These are phyloP conservation scores for Neurospora pannonica DNA, from an alignment of 495 filamentous ascomycete genomes.

Conservation along the genomic window DNA sequence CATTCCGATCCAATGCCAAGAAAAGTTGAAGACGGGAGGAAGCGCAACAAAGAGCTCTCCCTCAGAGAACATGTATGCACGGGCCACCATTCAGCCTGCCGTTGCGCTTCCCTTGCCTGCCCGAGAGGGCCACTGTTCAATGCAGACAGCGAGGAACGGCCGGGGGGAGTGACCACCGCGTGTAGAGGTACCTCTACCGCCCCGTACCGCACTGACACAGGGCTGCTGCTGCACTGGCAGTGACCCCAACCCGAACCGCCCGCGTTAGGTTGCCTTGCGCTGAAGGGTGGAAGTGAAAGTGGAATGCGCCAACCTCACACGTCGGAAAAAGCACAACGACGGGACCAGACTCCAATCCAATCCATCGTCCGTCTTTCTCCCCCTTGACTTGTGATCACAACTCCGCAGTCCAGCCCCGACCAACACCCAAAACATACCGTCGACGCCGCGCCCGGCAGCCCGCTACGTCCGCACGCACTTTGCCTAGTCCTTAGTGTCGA, in stretches of 20 bases:
- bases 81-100: background rate
- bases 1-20: background rate
- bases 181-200: background rate
- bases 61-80: background rate
- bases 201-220: background rate
- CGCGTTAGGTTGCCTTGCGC: background rate
- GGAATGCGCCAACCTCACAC: constrained; percentile 22
- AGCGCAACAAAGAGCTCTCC: background rate
- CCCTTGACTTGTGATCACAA: background rate
- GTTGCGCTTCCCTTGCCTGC: background rate
- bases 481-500: background rate
- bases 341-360: background rate
- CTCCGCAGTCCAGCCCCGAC: background rate
- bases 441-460: background rate
- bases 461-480: background rate
- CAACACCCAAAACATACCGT: background rate
- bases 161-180: background rate
- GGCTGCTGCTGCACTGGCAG: background rate
- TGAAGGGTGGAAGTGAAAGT: background rate
- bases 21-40: background rate
- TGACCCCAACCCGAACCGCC: background rate
- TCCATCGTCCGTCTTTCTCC: background rate
- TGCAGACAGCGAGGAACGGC: background rate
- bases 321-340: constrained; percentile 20
- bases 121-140: background rate